Conservation (phyloP, 768 basidiomycete genomes). For the Phlebiopsis flavidoalba region DNA sequence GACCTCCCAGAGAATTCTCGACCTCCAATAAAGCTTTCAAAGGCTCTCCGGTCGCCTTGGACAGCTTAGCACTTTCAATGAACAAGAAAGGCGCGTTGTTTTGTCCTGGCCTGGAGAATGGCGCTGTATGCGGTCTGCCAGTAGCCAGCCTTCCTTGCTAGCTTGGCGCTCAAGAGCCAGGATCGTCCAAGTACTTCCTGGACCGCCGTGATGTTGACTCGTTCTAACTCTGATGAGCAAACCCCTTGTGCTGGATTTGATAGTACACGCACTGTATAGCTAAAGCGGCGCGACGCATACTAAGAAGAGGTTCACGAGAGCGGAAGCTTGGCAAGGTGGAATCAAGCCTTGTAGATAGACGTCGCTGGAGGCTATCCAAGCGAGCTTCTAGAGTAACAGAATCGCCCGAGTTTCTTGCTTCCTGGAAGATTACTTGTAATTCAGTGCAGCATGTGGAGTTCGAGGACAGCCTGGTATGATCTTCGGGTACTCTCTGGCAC, state of each 20-base stretch:
- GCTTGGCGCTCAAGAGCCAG: conserved; percentile 94
- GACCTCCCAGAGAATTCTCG: conserved; percentile 57
- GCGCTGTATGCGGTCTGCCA: conserved; percentile 97
- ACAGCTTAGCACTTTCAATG: conserved; percentile 85
- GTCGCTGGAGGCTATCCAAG: conserved; percentile 36
- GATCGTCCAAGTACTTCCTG: conserved; percentile 67
- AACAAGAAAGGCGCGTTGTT: conserved; percentile 69
- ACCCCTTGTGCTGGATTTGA: too few species aligned
- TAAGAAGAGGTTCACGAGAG: conserved; percentile 82
- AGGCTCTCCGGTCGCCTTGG: conserved; percentile 73
- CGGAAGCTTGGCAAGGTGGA: conserved; percentile 84
- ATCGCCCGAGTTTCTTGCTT: conserved; percentile 8
- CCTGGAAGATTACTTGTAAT: conserved; percentile 59
- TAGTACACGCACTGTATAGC: conserved; percentile 41
- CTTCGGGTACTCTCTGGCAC: conserved; percentile 76
- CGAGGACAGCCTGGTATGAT: conserved; percentile 80
- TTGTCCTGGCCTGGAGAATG: conserved; percentile 82
- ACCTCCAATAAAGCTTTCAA: conserved; percentile 84
- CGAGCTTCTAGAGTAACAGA: conserved; percentile 31
- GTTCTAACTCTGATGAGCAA: neutral
- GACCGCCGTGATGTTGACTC: conserved; percentile 16
- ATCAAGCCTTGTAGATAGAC: conserved; percentile 62
- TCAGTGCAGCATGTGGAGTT: conserved; percentile 87
- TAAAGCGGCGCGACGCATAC: conserved; percentile 84
- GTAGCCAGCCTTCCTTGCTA: conserved; percentile 92